Evolutionary conservation across 2,329 filamentous ascomycete genomes (phyloP), one percentile per base, ranked within the genome.

Genomic region (Orbilia brochopaga): DNA sequence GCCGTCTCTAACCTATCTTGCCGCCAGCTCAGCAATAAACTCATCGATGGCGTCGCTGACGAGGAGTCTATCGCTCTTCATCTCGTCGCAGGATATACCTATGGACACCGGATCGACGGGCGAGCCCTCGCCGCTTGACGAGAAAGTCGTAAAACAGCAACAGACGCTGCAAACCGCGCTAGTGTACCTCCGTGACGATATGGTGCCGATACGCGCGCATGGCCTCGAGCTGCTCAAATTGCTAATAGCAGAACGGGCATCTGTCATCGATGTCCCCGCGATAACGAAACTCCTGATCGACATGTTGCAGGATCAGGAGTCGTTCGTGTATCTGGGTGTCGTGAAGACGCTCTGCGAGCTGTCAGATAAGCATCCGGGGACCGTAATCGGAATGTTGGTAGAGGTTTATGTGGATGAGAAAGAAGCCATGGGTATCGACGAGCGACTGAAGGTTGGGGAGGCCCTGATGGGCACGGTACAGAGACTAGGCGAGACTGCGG

Each of bases 311-410:
- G 87, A 90, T 54, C 81, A 83, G 4, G 89, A 91, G 63, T 88
- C 90, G 63, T 92, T 88, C 76, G 87, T 91, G 70, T 88, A 89
- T 75, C 81, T 88, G 1, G 83, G 86, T n/a, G 85, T 86, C 15
- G 85, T 91, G 72, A 86, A 86, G 73, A 82, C 88, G 0, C 85
- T 90, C 67, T 84, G 85, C 0, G 83, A 86, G 23, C 79, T 92
- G 10, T 84, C 87, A 0, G 80, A 83, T 73, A 83, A 81, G 63
- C 88, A 90, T 56, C 87, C 88, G 0, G 84, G 83, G 46, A 84
- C 87, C 0, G 86, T 87, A 0, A 80, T 85, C 2, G 82, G 81
- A 21, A 87, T 90, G 75, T 79, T 91, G 0, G 79, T 88, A 0
- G 87, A 90, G 23, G 83, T 86, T 46, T 91, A 91, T 74, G 79